Base-by-base conservation (phyloP, 179 eudicot genomes). In the Spinacia oleracea region DNA sequence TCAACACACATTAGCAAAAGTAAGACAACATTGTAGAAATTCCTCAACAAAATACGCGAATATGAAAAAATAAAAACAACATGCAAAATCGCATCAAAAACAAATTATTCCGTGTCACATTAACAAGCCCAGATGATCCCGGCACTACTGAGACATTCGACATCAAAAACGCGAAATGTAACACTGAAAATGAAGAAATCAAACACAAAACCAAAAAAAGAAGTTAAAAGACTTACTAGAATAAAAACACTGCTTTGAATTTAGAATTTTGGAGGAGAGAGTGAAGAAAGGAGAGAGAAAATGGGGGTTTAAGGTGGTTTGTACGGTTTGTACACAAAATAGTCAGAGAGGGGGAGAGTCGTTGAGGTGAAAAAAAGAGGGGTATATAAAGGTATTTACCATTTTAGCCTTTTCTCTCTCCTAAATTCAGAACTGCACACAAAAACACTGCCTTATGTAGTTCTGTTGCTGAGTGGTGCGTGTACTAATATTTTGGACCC, bases 51-150 rank as follows among this genome's bases (percentile, higher is more conserved):
- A 77, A 68, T 45, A 21, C 14, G 12, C 46, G 71, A 70, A 29
- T 16, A n/a, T 18, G 38, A 32, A 20, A 12, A 50, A 70, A n/a
- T n/a, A 72, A 70, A 72, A n/a, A 35, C 11, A 32, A 65, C 81
- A 79, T 73, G 81, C 77, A 79, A 20, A 38, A 66, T 35, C 32
- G 4, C 35, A 51, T 72, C 6, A 62, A 14, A 48, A 34, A 29
- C 2, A 9, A 8, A 59, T 9, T 32, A 18, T 46, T 31, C 14
- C 0, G 43, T 9, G 21, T 10, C 35, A 1, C 53, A 0, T 14
- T 31, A 70, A 43, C 25, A 32, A 64, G 14, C 53, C 1, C 21
- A 45, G 29, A 48, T 64, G 72, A 76, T 76, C 64, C 9, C 5
- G 16, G 29, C 10, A 23, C 16, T 31, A 29, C 32, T 42, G 66